A percentile compares a stretch with the other conserved stretches of the same genome.
Conservation (phyloP, 2,329 filamentous ascomycete species). For the Talaromyces albobiverticillius region DNA sequence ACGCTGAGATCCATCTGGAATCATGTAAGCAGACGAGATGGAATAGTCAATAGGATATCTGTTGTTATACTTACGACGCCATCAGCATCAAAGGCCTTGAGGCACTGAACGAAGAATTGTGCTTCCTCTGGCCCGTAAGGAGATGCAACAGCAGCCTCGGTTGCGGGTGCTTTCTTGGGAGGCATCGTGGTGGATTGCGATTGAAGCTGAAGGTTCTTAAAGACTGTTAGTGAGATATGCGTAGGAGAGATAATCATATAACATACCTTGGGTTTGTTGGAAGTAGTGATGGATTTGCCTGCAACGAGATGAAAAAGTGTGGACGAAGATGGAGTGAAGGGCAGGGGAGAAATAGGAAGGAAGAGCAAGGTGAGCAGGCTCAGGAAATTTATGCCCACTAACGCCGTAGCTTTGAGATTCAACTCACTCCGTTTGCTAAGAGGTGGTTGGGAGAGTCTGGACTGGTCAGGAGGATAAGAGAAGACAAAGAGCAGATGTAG, state of each 20-base stretch:
- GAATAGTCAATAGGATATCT: neutral
- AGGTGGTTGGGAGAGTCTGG: neutral
- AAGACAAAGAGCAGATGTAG: neutral
- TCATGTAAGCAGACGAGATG: neutral
- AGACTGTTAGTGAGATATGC: neutral
- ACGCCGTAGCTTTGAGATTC: neutral
- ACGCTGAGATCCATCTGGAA: slow-evolving; percentile 4
- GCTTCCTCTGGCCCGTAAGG: neutral
- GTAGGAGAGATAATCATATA: neutral
- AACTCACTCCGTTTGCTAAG: neutral
- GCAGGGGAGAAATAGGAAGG: neutral
- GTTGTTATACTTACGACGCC: neutral
- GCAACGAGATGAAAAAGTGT: neutral
- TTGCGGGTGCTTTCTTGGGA: slow-evolving; percentile 7
- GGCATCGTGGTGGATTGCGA: slow-evolving; percentile 1
- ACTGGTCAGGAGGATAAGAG: neutral
- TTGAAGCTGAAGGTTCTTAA: neutral
- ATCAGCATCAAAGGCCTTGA: neutral
- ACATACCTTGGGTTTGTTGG: neutral
- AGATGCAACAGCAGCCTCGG: too few species aligned
- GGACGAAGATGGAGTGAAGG: neutral
- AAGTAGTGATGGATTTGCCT: neutral
- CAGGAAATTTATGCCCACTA: slow-evolving; percentile 1
- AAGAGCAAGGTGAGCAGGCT: neutral
- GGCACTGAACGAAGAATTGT: slow-evolving; percentile 3